Percentiles rank a stretch among this genome's conserved stretches.
These are phyloP conservation scores for Dioszegia aurantiaca DNA, from an alignment of 768 basidiomycete genomes.

Conservation along the genomic window DNA sequence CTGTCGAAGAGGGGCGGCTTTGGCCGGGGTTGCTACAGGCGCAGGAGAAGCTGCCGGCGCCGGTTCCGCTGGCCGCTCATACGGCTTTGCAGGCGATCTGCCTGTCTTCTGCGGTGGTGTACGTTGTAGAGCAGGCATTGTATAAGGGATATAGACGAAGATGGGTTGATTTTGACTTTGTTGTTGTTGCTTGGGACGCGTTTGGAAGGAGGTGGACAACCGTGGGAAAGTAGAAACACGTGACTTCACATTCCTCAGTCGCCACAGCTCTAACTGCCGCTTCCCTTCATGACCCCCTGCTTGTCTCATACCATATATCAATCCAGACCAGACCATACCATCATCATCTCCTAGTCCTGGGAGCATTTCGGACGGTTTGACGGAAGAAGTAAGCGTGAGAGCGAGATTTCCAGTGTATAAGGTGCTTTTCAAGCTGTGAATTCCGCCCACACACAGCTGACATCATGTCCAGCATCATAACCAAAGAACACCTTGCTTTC, in stretches of 20 bases:
- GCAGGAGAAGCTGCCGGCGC: neutral
- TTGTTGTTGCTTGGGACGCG: slow-evolving; percentile 14
- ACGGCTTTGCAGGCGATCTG: slow-evolving; percentile 6
- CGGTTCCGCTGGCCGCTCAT: neutral
- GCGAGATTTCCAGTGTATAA: too few relatives aligned
- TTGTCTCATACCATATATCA: too few relatives aligned
- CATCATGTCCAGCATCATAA: slow-evolving; percentile 3
- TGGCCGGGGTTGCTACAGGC: slow-evolving; percentile 5
- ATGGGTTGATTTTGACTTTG: slow-evolving; percentile 7
- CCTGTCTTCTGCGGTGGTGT: slow-evolving; percentile 27
- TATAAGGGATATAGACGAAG: neutral
- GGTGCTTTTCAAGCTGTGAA: too few relatives aligned
- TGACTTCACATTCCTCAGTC: neutral
- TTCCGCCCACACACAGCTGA: neutral
- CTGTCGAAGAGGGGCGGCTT: neutral
- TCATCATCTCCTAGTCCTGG: too few relatives aligned
- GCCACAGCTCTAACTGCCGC: neutral
- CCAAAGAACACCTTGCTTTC: neutral
- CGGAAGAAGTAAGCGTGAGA: neutral
- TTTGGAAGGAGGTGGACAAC: neutral
- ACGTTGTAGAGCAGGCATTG: slow-evolving; percentile 21
- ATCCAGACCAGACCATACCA: too few relatives aligned
- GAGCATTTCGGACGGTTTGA: too few relatives aligned
- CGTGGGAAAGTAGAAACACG: slow-evolving; percentile 2
- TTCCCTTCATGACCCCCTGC: too few relatives aligned